Evolutionary conservation across 2,329 filamentous ascomycete species (phyloP).

Genomic region (Fusarium sp.): DNA sequence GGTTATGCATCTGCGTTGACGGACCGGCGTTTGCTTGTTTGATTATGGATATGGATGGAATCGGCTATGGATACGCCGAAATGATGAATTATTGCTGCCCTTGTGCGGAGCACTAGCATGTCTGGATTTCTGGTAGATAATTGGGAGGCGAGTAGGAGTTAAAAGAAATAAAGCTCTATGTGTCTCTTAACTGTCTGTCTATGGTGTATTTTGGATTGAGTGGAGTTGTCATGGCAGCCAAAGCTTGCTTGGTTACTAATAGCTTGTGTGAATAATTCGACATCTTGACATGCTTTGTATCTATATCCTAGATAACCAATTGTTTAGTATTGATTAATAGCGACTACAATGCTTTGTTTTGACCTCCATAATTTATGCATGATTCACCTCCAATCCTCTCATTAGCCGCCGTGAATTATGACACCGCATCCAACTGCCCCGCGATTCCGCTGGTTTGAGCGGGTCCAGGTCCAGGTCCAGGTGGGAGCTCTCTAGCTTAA

Average conservation of each 20-base stretch:
- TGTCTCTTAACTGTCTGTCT: constrained; percentile 20
- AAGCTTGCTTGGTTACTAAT: neutral
- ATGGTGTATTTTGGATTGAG: constrained; percentile 9
- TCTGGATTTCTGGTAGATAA: constrained; percentile 49
- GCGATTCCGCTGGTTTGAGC: constrained; percentile 38
- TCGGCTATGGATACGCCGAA: constrained; percentile 41
- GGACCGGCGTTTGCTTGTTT: constrained; percentile 51
- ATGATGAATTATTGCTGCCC: constrained; percentile 46
- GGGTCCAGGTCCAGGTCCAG: constrained; percentile 2
- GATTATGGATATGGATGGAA: constrained; percentile 47
- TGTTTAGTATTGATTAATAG: neutral
- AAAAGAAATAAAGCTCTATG: constrained; percentile 37
- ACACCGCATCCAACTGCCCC: constrained; percentile 40
- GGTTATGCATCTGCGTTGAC: constrained; percentile 52
- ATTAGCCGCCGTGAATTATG: constrained; percentile 32
- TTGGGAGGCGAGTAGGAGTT: constrained; percentile 39
- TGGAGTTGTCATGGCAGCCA: constrained; percentile 8
- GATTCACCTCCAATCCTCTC: neutral
- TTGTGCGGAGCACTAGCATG: constrained; percentile 38
- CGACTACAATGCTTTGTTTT: neutral
- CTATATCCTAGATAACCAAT: neutral
- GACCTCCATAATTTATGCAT: constrained; percentile 1
- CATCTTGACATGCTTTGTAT: neutral
- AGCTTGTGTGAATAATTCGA: neutral
- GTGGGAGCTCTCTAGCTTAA: constrained; percentile 30